Base-by-base conservation (phyloP, 306 rosid genomes). In the Prunus dulcis region DNA sequence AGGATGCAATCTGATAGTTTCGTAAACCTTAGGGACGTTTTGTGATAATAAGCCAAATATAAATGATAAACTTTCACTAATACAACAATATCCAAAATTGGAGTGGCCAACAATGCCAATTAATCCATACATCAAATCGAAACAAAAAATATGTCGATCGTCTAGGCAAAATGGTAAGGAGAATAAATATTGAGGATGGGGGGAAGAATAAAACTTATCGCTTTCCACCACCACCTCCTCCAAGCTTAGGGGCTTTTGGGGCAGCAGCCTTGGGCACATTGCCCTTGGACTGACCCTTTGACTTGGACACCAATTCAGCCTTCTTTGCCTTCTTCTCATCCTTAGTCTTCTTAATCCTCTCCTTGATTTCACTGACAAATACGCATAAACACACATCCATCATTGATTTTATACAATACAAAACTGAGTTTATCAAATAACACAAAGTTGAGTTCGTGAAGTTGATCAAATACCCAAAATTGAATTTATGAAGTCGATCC, bases 161-260 rank as follows among this genome's bases (percentile, higher is more conserved):
- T 68, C 64, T 27, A 69, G 25, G 43, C 23, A 38, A 64, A 68
- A 45, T n/a, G n/a, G 18, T 2, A 52, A 51, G 6, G 17, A 38
- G 45, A 30, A n/a, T 13, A 34, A 18, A 22, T 4, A 2, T 51
- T n/a, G 61, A 69, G 27, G 69, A 15, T 14, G 3, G n/a, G 67
- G 57, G 43, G 62, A 27, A 63, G 68, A 73, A 14, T 12, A 65
- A 28, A 50, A 46, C 60, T 85, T 81, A 82, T 62, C 84, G 84
- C 80, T 86, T 86, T 62, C 89, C 87, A 22, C 89, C 89, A 10
- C 85, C 89, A 52, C 89, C 89, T 30, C 89, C 89, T 30, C 89
- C 89, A 19, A 86, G 85, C 79, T 86, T 86, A 61, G 89, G 68
- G n/a, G 79, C 89, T 77, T 86, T 86, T 2, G 84, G 74, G 18